phyloP scores from a whole-genome alignment of 2,329 filamentous ascomycete genomes.

The Fusarium sp. region DNA sequence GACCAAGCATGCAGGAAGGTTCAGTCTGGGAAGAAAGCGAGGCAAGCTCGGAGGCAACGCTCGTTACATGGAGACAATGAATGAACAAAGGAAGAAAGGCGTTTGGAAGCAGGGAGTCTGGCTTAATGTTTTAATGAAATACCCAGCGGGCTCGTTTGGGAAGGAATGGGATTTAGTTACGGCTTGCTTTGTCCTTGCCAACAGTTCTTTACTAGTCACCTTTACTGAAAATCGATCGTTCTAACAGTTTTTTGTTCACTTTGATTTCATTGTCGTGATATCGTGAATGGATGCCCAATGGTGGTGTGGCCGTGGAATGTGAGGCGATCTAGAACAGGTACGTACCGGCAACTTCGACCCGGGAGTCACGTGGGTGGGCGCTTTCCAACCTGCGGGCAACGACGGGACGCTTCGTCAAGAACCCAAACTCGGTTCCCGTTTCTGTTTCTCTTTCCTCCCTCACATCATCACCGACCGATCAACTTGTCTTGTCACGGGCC shows the following conservation, averaged over 20 bases:
- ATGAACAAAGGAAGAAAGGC: conserved; percentile 27
- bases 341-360: conserved; percentile 11
- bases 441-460: not conserved
- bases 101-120: conserved; percentile 30
- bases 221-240: conserved; percentile 13
- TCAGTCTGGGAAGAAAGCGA: not conserved
- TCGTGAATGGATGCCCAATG: not conserved
- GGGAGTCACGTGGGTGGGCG: conserved; percentile 25
- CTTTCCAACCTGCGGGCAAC: conserved; percentile 13
- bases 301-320: not conserved
- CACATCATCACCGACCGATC: conserved; percentile 6
- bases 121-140: conserved; percentile 36
- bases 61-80: not conserved
- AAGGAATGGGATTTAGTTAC: conserved; percentile 15
- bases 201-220: conserved; percentile 1
- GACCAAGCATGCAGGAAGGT: not conserved
- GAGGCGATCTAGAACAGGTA: conserved; percentile 8
- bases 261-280: not conserved
- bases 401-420: conserved; percentile 16
- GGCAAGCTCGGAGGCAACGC: not conserved
- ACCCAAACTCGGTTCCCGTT: conserved; percentile 1
- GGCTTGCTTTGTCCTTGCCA: conserved; percentile 5
- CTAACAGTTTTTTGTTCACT: not conserved
- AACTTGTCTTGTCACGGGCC: not conserved
- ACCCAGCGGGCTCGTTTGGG: conserved; percentile 31